phyloP scores from a whole-genome alignment of 192 early-diverging fungal species.

The Allomyces arbusculus region DNA sequence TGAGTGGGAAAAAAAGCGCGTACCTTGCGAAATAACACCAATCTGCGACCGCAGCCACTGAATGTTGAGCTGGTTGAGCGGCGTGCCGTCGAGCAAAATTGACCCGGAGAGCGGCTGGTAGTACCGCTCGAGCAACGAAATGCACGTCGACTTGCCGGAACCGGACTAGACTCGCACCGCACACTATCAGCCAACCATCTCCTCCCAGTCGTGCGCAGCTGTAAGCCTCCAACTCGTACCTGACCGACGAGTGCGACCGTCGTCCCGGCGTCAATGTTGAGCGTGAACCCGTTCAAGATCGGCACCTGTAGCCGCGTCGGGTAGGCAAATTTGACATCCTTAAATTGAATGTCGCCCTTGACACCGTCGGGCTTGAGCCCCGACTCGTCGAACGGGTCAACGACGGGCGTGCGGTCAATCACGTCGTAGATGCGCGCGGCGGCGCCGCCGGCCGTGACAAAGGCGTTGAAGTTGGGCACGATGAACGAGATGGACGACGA shows the following conservation, averaged over 20 bases:
- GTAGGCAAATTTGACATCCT: conserved; percentile 63
- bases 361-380: conserved; percentile 23
- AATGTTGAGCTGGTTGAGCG: conserved; percentile 33
- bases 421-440: conserved; percentile 57
- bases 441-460: conserved; percentile 56
- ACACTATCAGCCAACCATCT: conserved; percentile 8
- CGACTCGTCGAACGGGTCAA: conserved; percentile 30
- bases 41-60: conserved; percentile 42
- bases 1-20: background rate
- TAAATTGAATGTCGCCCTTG: conserved; percentile 49
- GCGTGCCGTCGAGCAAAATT: conserved; percentile 42
- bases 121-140: conserved; percentile 50
- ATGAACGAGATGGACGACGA: background rate
- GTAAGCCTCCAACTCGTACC: conserved; percentile 1
- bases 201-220: conserved; percentile 7
- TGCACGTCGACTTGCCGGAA: conserved; percentile 54
- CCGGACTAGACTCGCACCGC: conserved; percentile 30
- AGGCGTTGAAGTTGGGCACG: conserved; percentile 41
- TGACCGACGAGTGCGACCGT: conserved; percentile 79
- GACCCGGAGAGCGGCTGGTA: conserved; percentile 44
- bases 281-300: conserved; percentile 49
- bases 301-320: conserved; percentile 62
- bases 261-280: conserved; percentile 50
- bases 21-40: conserved; percentile 49
- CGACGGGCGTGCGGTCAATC: conserved; percentile 60